Conservation (phyloP, 2,329 filamentous ascomycete species). For the Alternaria postmessia region DNA sequence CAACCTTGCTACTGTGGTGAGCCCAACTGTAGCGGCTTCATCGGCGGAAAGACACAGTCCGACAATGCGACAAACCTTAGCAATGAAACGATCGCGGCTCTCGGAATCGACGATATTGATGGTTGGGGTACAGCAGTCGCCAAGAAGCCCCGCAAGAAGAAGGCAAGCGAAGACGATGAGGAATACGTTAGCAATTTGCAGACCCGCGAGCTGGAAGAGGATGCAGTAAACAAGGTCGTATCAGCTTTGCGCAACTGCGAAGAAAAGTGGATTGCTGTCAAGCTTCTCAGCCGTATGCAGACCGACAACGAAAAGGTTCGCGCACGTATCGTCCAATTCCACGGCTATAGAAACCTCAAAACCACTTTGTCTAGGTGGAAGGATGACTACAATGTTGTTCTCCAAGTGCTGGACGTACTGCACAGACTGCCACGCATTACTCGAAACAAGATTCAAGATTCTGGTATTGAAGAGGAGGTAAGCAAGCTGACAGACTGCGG, state of each 20-base stretch:
- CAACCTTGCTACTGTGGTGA: slow-evolving; percentile 98
- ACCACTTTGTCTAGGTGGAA: slow-evolving; percentile 84
- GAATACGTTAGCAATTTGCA: slow-evolving; percentile 93
- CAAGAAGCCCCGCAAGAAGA: slow-evolving; percentile 93
- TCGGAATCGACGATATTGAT: slow-evolving; percentile 92
- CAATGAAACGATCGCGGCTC: slow-evolving; percentile 87
- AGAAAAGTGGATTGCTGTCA: slow-evolving; percentile 99
- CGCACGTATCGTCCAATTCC: slow-evolving; percentile 91
- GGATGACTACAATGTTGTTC: slow-evolving; percentile 86
- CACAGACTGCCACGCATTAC: slow-evolving; percentile 89
- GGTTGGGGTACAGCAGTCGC: slow-evolving; percentile 90
- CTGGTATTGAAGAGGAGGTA: slow-evolving; percentile 88
- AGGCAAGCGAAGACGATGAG: slow-evolving; percentile 87
- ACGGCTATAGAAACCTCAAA: slow-evolving; percentile 95
- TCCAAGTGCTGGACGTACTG: slow-evolving; percentile 89
- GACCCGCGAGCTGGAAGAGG: slow-evolving; percentile 79
- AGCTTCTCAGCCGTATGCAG: slow-evolving; percentile 85
- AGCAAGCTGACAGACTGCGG: slow-evolving; percentile 71
- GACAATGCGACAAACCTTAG: slow-evolving; percentile 93
- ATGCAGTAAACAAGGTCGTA: slow-evolving; percentile 92
- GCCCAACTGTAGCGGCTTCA: slow-evolving; percentile 92
- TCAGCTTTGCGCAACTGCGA: slow-evolving; percentile 96
- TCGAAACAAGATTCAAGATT: slow-evolving; percentile 95
- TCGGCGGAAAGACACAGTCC: slow-evolving; percentile 97
- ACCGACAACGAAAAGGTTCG: slow-evolving; percentile 87